A percentile compares a stretch with the other conserved stretches of the same genome.
Evolutionary conservation across 495 filamentous ascomycete genomes (phyloP).

Genomic region (Paragyromitra xinjiangensis): DNA sequence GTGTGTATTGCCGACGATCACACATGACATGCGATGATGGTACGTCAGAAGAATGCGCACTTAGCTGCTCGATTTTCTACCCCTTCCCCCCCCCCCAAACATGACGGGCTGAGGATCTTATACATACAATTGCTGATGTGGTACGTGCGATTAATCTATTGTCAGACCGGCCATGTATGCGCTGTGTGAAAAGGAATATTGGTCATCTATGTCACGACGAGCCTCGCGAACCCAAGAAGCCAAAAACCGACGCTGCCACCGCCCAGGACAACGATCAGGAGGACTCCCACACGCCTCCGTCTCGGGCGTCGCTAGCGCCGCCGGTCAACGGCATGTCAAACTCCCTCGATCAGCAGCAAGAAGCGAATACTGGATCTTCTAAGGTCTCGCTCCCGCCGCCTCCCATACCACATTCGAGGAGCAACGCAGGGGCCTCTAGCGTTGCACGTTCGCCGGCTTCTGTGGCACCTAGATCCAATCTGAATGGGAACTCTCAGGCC

Average conservation of each 20-base stretch:
- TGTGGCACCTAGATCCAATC: conserved; percentile 57
- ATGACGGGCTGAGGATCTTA: conserved; percentile 43
- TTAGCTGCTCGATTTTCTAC: conserved; percentile 50
- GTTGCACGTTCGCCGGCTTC: conserved; percentile 62
- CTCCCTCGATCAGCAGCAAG: conserved; percentile 57
- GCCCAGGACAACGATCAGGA: conserved; percentile 66
- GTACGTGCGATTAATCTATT: conserved; percentile 59
- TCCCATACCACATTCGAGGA: conserved; percentile 56
- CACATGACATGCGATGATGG: conserved; percentile 99
- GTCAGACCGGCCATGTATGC: conserved; percentile 92
- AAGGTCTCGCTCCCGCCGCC: conserved; percentile 56
- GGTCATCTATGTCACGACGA: conserved; percentile 99
- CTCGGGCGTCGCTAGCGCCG: conserved; percentile 59
- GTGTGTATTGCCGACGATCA: conserved; percentile 99
- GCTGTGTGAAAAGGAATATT: conserved; percentile 99
- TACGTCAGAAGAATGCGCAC: conserved; percentile 68
- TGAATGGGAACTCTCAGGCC: conserved; percentile 70
- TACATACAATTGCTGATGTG: conserved; percentile 61
- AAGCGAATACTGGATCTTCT: conserved; percentile 46
- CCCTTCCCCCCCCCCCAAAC: conserved; percentile 20
- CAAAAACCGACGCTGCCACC: conserved; percentile 67
- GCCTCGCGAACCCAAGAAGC: conserved; percentile 83
- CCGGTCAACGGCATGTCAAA: conserved; percentile 57
- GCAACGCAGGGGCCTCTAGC: conserved; percentile 54
- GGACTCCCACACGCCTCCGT: conserved; percentile 68